Evolutionary conservation across 163 green algal species (phyloP).

Genomic region (Chlamydomonas reinhardtii): DNA sequence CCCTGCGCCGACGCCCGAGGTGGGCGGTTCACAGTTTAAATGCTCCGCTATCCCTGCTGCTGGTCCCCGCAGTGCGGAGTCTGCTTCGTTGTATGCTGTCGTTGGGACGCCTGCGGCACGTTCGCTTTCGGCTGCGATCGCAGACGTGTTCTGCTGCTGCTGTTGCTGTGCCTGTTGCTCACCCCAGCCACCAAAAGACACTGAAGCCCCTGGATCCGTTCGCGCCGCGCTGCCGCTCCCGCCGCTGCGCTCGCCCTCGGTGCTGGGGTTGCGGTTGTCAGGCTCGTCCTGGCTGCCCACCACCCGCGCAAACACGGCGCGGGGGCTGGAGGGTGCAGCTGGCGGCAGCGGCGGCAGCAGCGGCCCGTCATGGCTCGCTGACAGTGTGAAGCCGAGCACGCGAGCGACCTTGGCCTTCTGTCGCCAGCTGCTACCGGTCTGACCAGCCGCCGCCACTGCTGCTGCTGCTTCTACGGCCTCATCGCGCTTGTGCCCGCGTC

Average conservation of each 20-base stretch:
- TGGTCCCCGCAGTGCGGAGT: too few relatives aligned
- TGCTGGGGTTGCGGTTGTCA: too few relatives aligned
- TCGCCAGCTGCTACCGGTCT: background rate
- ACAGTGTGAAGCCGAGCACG: background rate
- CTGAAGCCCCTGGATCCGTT: too few relatives aligned
- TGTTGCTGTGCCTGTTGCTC: background rate
- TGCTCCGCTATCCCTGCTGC: background rate
- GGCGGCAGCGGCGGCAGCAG: background rate
- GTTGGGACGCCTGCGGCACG: too few relatives aligned
- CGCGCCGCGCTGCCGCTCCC: too few relatives aligned
- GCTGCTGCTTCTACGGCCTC: background rate
- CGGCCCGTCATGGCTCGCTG: too few relatives aligned
- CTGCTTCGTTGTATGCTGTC: background rate
- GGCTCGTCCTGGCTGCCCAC: background rate
- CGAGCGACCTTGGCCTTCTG: background rate
- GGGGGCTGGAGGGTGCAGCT: too few relatives aligned
- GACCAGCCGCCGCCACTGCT: background rate
- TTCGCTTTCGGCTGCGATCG: background rate
- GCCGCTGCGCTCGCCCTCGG: too few relatives aligned
- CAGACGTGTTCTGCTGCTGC: background rate
- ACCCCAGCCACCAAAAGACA: too few relatives aligned
- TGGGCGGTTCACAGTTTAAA: slow-evolving; percentile 40
- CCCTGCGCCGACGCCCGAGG: background rate
- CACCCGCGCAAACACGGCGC: too few relatives aligned
- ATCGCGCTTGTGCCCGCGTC: too few relatives aligned